These are phyloP conservation scores for Amanita inopinata DNA, from an alignment of 768 basidiomycete genomes.

Conservation along the genomic window DNA sequence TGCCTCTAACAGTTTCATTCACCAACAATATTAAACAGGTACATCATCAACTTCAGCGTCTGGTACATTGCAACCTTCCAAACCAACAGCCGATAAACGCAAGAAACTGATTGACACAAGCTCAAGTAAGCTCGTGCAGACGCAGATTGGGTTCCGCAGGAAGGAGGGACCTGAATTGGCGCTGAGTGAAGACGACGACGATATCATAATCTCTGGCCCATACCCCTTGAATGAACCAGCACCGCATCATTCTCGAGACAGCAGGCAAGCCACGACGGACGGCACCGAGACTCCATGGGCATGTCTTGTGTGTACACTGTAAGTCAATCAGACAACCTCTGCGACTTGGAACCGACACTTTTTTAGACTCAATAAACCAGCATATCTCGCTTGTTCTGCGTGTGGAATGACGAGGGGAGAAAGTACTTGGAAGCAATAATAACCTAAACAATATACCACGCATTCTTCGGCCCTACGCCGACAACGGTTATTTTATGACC, in stretches of 20 bases:
- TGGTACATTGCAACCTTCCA: conserved; percentile 1
- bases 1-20: background rate
- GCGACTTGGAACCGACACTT: conserved; percentile 7
- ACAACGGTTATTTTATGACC: no score
- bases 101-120: conserved; percentile 12
- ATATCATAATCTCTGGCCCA: conserved; percentile 10
- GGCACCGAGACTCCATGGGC: conserved; percentile 28
- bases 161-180: conserved; percentile 36
- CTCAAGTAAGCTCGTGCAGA: conserved; percentile 29
- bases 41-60: conserved; percentile 3
- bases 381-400: conserved; percentile 51
- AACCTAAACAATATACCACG: no score
- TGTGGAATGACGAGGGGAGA: conserved; percentile 48
- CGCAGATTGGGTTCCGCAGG: conserved; percentile 34
- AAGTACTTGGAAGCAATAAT: conserved; percentile 12
- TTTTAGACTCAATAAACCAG: conserved; percentile 38
- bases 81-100: conserved; percentile 1
- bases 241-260: background rate
- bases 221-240: background rate
- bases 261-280: background rate
- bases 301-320: conserved; percentile 61
- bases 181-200: conserved; percentile 16
- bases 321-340: conserved; percentile 17
- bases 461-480: no score
- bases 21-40: no score